Base-by-base conservation (phyloP, 2,329 filamentous ascomycete species). In the Penicillium glabrum region DNA sequence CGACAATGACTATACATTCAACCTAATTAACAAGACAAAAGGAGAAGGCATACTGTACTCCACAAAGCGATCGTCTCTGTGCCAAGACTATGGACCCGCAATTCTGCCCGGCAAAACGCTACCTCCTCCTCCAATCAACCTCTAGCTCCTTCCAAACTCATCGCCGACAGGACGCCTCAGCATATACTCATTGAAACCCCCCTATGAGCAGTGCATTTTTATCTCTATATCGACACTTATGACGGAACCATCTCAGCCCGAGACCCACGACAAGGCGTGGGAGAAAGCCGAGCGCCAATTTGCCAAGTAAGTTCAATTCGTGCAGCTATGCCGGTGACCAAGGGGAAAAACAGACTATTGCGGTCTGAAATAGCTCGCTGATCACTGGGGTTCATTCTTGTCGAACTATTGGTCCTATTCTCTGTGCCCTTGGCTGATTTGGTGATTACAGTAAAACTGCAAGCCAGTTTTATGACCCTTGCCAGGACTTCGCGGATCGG, bases 381-480 rank as follows among this genome's bases (percentile, higher is more conserved):
- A 43, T 33, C 46, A 26, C 47, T 29, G 35, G 27, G 23, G 5
- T 5, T 2, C 0, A 23, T 13, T 41, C 1, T 23, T 13, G 11
- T 13, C 39, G 10, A 23, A 7, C 23, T 23, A 0, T 21, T 41
- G 13, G 5, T 3, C 5, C 11, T 41, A 4, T 5, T 14, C 7
- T 13, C 11, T 5, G 4, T 10, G 7, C 10, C 35, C 16, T 10
- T 39, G 11, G 11, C 39, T 41, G 11, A 41, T 5, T 23, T 23
- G 19, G 7, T 19, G 19, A 21, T 37, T 53, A 21, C 50, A 96
- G 93, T 65, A 98, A 98, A 81, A 83, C 82, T 54, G 86, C 88
- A 69, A 96, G 92, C 80, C 88, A 97, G 73, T 98, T 89, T 78
- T 91, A 90, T 73, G 95, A 99, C 69, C 95, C 95, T 2, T 99